Percentiles rank a stretch among this genome's conserved stretches.
Conservation (phyloP, 2,329 filamentous ascomycete species). For the Cryphonectria parasitica region DNA sequence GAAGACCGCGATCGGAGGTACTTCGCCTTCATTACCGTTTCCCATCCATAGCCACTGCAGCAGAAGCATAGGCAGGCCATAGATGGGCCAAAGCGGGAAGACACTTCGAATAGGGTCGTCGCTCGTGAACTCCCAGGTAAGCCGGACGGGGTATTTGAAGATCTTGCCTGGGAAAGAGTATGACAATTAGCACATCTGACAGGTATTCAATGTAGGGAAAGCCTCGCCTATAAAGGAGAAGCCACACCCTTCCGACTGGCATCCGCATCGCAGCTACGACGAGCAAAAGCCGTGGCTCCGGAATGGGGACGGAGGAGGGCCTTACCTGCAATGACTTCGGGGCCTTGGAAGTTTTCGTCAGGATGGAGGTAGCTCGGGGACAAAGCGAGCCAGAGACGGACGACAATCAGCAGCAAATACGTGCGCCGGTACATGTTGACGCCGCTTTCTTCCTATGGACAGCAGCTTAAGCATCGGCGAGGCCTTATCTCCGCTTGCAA, state of each 20-base stretch:
- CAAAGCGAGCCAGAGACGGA: slow-evolving; percentile 91
- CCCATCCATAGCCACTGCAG: slow-evolving; percentile 92
- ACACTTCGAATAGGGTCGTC: slow-evolving; percentile 89
- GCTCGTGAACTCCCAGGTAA: slow-evolving; percentile 96
- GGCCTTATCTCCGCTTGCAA: slow-evolving; percentile 26
- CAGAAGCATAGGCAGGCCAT: slow-evolving; percentile 90
- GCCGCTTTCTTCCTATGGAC: slow-evolving; percentile 30
- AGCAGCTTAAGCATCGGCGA: slow-evolving; percentile 33
- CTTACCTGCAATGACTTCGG: slow-evolving; percentile 94
- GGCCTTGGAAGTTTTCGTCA: slow-evolving; percentile 98
- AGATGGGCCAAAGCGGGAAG: slow-evolving; percentile 94
- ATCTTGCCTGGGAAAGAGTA: slow-evolving; percentile 69
- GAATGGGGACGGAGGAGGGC: neutral
- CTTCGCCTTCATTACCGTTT: slow-evolving; percentile 73
- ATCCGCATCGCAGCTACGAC: neutral
- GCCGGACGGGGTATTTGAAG: slow-evolving; percentile 85
- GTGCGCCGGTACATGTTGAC: slow-evolving; percentile 84
- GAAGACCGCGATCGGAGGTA: slow-evolving; percentile 85
- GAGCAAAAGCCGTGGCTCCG: neutral
- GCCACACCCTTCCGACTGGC: neutral
- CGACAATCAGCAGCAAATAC: slow-evolving; percentile 81
- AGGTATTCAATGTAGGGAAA: too few species aligned
- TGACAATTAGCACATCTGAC: slow-evolving; percentile 18
- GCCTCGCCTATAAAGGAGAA: neutral
- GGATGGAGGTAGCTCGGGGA: slow-evolving; percentile 96